phyloP scores from a whole-genome alignment of 371 early-diverging fungal genomes.

The Mucor mucedo region DNA sequence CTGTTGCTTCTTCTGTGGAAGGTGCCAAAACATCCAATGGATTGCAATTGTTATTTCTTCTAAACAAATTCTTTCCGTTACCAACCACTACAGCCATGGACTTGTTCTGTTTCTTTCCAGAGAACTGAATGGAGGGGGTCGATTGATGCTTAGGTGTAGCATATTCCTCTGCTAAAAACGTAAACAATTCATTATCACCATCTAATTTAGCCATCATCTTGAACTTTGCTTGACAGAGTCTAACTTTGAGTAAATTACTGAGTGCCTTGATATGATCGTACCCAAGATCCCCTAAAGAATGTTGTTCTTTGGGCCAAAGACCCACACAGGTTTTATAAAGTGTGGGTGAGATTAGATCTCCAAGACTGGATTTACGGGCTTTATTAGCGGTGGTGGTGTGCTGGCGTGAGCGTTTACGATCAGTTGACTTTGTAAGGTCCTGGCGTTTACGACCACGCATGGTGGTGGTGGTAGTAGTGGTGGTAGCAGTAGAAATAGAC shows the following conservation, averaged over 20 bases:
- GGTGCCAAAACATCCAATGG: background rate
- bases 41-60: background rate
- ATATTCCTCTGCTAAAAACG: slow-evolving; percentile 21
- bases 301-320: slow-evolving; percentile 26
- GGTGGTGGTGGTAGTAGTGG: background rate
- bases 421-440: background rate
- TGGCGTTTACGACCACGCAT: slow-evolving; percentile 8
- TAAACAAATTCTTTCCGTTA: slow-evolving; percentile 25
- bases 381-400: background rate
- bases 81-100: slow-evolving; percentile 23
- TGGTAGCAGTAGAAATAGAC: background rate
- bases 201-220: slow-evolving; percentile 33
- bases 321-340: slow-evolving; percentile 23
- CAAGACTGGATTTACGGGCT: slow-evolving; percentile 11
- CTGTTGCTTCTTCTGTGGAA: background rate
- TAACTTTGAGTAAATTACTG: slow-evolving; percentile 30
- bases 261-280: slow-evolving; percentile 30
- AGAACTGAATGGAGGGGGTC: background rate
- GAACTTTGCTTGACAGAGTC: slow-evolving; percentile 36
- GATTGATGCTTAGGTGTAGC: slow-evolving; percentile 2
- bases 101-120: slow-evolving; percentile 5
- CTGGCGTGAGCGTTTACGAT: slow-evolving; percentile 15
- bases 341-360: background rate
- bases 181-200: slow-evolving; percentile 22
- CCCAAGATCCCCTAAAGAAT: slow-evolving; percentile 23